Conservation (phyloP, 495 filamentous ascomycete species). For the Aspergillus funiculosus region DNA sequence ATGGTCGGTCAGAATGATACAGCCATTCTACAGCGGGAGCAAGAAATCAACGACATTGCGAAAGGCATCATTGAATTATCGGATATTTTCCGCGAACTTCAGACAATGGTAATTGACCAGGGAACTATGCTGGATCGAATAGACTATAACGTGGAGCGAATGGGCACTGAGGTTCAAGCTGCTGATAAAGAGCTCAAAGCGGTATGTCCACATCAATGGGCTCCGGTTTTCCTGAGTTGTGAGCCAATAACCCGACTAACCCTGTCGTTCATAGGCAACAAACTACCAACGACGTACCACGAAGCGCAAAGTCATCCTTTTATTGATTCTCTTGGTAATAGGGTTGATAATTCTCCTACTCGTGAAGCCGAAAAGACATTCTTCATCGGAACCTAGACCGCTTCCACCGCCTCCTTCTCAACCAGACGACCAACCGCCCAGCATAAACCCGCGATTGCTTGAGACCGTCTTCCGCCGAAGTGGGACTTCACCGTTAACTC, state of each 20-base stretch:
- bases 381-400: constrained; percentile 22
- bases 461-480: constrained; percentile 17
- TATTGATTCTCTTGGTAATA: constrained; percentile 75
- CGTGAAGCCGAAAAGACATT: constrained; percentile 68
- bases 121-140: constrained; percentile 96
- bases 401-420: constrained; percentile 18
- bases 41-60: constrained; percentile 96
- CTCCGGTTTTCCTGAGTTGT: too few species aligned
- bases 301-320: constrained; percentile 84
- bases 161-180: constrained; percentile 81
- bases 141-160: constrained; percentile 94
- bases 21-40: constrained; percentile 83
- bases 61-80: constrained; percentile 95
- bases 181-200: constrained; percentile 89
- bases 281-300: constrained; percentile 85
- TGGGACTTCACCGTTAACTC: constrained; percentile 22
- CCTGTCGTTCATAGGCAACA: constrained; percentile 47
- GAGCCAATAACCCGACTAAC: background rate
- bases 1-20: constrained; percentile 71
- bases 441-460: constrained; percentile 6
- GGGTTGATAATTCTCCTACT: constrained; percentile 81
- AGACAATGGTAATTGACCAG: constrained; percentile 96
- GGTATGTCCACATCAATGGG: constrained; percentile 51
- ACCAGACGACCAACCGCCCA: constrained; percentile 12
- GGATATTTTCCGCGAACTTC: constrained; percentile 93